Base-by-base conservation (phyloP, 768 basidiomycete genomes). In the Dacryopinax spathularia region DNA sequence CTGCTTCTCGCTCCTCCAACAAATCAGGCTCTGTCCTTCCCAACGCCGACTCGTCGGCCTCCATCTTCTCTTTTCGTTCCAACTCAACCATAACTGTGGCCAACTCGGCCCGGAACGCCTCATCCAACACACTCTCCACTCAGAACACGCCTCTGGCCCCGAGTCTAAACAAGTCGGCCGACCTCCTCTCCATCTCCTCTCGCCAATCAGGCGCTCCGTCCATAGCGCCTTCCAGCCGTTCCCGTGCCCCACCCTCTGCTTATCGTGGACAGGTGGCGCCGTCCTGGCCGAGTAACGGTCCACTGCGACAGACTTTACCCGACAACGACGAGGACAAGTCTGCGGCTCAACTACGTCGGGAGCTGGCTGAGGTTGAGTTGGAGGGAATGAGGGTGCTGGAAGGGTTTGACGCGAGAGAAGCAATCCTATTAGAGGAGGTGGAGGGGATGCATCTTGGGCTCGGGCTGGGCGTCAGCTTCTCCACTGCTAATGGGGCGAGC, bases 341-440 rank as follows among this genome's bases (percentile, higher is more conserved):
- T 22, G 48, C 48, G 15, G 29, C 48, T 29, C 48, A 56, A 31
- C 29, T 56, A 29, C 48, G 48, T 27, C 10, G 48, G 4, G 48
- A 56, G 48, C 20, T 56, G 48, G 48, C 48, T 27, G 48, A 56
- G 48, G 48, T 56, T 25, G 48, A 56, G 48, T 15, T 56, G 48
- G 48, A 56, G 29, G 48, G 48, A 22, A 27, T 56, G 48, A 22
- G 48, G 25, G 48, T 56, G 48, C 48, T 56, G 48, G 48, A 56
- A 29, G 48, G 48, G 4, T 56, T 56, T 29, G 48, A 56, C 18
- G 48, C 25, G 22, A 13, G 48, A 29, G 48, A 56, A 29, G 48
- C 48, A 25, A 56, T 15, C 22, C 5, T 56, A 18, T 31, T 56
- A 29, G 48, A 56, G 7, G 25, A 56, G 48, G 25, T 56, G 48